Base-by-base conservation (phyloP, 805 yeast genomes). In the Kluyveromyces aestuarii region DNA sequence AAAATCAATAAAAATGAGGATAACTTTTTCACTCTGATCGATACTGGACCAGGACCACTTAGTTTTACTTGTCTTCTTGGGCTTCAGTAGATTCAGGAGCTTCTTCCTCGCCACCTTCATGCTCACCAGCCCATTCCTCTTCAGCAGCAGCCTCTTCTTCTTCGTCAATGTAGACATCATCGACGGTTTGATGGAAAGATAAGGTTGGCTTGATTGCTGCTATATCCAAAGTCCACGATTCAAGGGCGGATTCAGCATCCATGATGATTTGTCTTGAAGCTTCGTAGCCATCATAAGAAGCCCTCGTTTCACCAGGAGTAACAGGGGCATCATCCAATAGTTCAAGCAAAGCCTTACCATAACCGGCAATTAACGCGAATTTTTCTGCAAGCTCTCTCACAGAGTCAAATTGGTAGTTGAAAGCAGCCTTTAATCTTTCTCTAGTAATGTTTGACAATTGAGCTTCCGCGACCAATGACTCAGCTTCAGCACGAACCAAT, bases 271-370 rank as follows among this genome's bases (percentile, higher is more conserved):
- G 98, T 78, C 89, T 90, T 54, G 96, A 86, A 51, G 96, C 96
- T 70, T 91, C 97, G 71, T 89, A 91, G 58, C 98, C 98, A 66
- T 93, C 98, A 72, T 93, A 91, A 52, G 96, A 91, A 45, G 96
- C 91, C 77, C 98, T 88, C 57, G 96, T 84, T 78, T 91, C 98
- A 76, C 99, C 99, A 55, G 99, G 99, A 58, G 97, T 91, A 56
- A 93, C 96, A 55, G 98, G 96, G 57, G 93, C 74, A 72, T 91
- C 98, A 69, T 91, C 98, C 68, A 91, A 80, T 66, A 91, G 81
- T 77, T 93, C 98, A 66, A 93, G 79, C 58, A 91, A 75, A 41
- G 96, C 96, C 78, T 91, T 91, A 75, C 98, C 98, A 78, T 93
- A 93, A 66, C 97, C 97, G 61, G 98, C 97, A 74, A 91, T 91